phyloP scores from a whole-genome alignment of 2,329 filamentous ascomycete genomes.

The Ascochyta rabiei region DNA sequence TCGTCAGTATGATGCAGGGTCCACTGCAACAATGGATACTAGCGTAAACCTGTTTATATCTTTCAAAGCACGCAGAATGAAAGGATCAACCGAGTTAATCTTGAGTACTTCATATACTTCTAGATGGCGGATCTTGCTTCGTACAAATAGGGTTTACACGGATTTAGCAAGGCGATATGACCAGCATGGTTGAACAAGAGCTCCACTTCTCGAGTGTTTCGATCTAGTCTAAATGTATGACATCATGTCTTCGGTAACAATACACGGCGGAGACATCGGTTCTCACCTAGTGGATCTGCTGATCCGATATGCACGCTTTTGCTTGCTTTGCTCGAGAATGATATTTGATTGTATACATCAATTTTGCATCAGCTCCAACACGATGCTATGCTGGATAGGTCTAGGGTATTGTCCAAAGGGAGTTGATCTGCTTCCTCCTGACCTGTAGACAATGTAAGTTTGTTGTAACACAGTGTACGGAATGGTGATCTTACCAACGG shows the following conservation, averaged over 20 bases:
- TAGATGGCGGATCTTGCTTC: not conserved
- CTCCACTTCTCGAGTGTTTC: not conserved
- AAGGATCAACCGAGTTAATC: conserved; percentile 65
- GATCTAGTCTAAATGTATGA: not conserved
- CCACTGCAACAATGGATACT: not conserved
- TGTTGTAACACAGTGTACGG: not conserved
- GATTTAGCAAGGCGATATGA: not conserved
- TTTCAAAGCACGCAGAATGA: conserved; percentile 59
- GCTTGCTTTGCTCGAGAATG: not conserved
- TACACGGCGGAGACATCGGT: not conserved
- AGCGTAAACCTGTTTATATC: not conserved
- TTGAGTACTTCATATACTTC: not conserved
- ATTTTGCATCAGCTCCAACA: not conserved
- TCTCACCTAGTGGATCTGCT: not conserved
- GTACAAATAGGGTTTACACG: not conserved
- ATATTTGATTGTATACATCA: not conserved
- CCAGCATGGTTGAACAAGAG: not conserved
- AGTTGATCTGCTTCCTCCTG: conserved; percentile 70
- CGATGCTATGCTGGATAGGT: not conserved
- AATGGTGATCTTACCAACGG: conserved; percentile 70
- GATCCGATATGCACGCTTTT: not conserved
- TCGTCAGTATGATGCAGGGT: conserved; percentile 11
- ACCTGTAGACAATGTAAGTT: conserved; percentile 47
- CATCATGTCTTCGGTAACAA: not conserved
- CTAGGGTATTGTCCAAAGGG: conserved; percentile 60